A percentile compares a stretch with the other conserved stretches of the same genome.
phyloP scores from a whole-genome alignment of 768 basidiomycete species.

The Gymnopilus junonius region DNA sequence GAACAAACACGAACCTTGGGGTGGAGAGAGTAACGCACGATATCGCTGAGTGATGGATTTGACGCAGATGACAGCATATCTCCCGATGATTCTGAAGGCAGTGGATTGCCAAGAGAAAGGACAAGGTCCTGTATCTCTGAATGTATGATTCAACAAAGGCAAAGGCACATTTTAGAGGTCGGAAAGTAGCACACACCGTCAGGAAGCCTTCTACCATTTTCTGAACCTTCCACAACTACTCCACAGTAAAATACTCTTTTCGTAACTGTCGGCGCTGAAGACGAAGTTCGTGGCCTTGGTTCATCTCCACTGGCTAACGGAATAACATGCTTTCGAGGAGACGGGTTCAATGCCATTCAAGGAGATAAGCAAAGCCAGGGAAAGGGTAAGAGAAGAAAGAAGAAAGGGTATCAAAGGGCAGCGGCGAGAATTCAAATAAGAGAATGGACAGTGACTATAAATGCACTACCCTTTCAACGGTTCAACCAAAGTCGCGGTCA shows the following conservation, averaged over 20 bases:
- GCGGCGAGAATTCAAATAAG: slow-evolving; percentile 5
- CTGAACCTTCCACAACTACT: slow-evolving; percentile 86
- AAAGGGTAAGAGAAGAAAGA: slow-evolving; percentile 16
- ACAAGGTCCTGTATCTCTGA: slow-evolving; percentile 82
- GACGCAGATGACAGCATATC: slow-evolving; percentile 49
- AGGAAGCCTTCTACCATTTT: slow-evolving; percentile 67
- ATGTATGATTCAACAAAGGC: slow-evolving; percentile 16
- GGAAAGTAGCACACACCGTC: slow-evolving; percentile 51
- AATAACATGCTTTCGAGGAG: slow-evolving; percentile 70
- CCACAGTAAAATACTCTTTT: slow-evolving; percentile 89
- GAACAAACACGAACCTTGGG: neutral
- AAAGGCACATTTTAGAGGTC: slow-evolving; percentile 4
- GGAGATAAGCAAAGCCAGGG: slow-evolving; percentile 12
- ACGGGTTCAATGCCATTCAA: slow-evolving; percentile 66
- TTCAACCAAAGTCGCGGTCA: slow-evolving; percentile 33
- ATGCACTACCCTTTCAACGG: neutral
- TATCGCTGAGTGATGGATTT: slow-evolving; percentile 39
- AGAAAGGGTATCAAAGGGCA: slow-evolving; percentile 11
- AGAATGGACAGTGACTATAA: neutral
- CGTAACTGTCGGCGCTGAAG: slow-evolving; percentile 52
- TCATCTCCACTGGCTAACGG: slow-evolving; percentile 77
- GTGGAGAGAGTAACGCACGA: slow-evolving; percentile 33
- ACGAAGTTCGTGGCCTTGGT: slow-evolving; percentile 45
- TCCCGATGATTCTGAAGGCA: slow-evolving; percentile 55
- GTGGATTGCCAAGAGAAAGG: slow-evolving; percentile 72